phyloP scores from a whole-genome alignment of 768 basidiomycete genomes.

The Hydnomerulius pinastri region DNA sequence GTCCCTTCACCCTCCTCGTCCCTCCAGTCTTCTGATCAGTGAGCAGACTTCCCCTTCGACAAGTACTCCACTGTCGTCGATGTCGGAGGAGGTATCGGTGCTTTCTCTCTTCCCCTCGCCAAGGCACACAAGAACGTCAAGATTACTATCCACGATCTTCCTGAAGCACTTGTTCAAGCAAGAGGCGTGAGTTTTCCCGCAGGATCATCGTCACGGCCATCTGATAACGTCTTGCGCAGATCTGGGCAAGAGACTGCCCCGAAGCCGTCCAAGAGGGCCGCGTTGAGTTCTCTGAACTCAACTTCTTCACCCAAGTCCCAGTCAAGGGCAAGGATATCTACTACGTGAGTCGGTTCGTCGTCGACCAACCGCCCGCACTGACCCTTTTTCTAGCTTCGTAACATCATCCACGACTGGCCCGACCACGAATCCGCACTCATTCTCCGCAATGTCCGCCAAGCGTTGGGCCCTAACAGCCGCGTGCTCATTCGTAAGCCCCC shows the following conservation, averaged over 20 bases:
- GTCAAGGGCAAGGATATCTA: conserved; percentile 31
- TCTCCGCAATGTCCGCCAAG: conserved; percentile 30
- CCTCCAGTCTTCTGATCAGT: neutral
- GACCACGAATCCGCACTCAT: conserved; percentile 29
- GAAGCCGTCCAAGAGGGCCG: conserved; percentile 24
- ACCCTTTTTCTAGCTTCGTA: conserved; percentile 12
- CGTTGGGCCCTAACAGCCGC: conserved; percentile 30
- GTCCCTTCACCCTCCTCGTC: neutral
- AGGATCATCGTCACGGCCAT: too few relatives aligned
- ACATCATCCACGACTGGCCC: conserved; percentile 36
- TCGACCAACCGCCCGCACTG: neutral
- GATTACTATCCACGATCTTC: conserved; percentile 35
- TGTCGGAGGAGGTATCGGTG: conserved; percentile 37
- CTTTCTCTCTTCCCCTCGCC: conserved; percentile 30
- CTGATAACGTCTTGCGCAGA: conserved; percentile 12
- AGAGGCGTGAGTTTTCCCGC: conserved; percentile 8
- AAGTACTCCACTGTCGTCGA: conserved; percentile 33
- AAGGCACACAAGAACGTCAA: conserved; percentile 31
- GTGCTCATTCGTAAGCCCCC: conserved; percentile 32
- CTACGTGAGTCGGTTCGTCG: conserved; percentile 27
- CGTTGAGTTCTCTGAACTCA: conserved; percentile 29
- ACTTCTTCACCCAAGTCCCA: conserved; percentile 33
- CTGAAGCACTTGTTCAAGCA: conserved; percentile 22
- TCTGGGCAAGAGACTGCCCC: conserved; percentile 27
- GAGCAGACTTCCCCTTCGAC: conserved; percentile 34